Percentiles rank a stretch among this genome's conserved stretches.
Evolutionary conservation across 495 filamentous ascomycete species (phyloP).

Genomic region (Daldinia concentrica): DNA sequence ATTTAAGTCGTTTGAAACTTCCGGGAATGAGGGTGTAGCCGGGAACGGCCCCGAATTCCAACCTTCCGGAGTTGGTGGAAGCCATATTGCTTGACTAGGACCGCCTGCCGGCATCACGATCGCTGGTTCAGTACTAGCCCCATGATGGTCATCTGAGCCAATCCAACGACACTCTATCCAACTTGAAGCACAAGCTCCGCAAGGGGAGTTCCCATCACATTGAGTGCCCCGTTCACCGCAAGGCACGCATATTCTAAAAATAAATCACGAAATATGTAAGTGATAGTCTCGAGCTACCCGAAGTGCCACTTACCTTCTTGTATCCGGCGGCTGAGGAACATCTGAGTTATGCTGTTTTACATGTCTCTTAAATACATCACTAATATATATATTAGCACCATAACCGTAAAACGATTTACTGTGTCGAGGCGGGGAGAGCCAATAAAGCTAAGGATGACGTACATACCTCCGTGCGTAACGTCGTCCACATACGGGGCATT

Average conservation of each 20-base stretch:
- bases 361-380: conserved; percentile 46
- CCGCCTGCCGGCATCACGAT: conserved; percentile 1
- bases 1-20: not conserved
- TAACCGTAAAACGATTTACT: not conserved
- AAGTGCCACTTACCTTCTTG: conserved; percentile 1
- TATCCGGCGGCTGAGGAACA: not conserved
- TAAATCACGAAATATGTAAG: conserved; percentile 13
- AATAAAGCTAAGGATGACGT: not conserved
- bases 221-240: conserved; percentile 39
- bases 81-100: conserved; percentile 14
- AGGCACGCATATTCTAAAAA: conserved; percentile 34
- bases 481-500: conserved; percentile 35
- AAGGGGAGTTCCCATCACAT: conserved; percentile 43
- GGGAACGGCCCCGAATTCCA: conserved; percentile 19
- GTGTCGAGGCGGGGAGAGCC: not conserved
- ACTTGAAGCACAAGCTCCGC: conserved; percentile 38
- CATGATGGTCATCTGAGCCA: conserved; percentile 18
- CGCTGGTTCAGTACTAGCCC: conserved; percentile 3
- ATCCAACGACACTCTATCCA: conserved; percentile 26
- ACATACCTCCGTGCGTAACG: conserved; percentile 36
- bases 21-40: conserved; percentile 5
- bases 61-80: conserved; percentile 16
- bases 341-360: conserved; percentile 41
- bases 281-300: not conserved
- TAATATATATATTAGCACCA: conserved; percentile 13